A percentile compares a stretch with the other conserved stretches of the same genome.
Evolutionary conservation across 202 grass and related monocot genomes (phyloP).

Genomic region (Setaria viridis): DNA sequence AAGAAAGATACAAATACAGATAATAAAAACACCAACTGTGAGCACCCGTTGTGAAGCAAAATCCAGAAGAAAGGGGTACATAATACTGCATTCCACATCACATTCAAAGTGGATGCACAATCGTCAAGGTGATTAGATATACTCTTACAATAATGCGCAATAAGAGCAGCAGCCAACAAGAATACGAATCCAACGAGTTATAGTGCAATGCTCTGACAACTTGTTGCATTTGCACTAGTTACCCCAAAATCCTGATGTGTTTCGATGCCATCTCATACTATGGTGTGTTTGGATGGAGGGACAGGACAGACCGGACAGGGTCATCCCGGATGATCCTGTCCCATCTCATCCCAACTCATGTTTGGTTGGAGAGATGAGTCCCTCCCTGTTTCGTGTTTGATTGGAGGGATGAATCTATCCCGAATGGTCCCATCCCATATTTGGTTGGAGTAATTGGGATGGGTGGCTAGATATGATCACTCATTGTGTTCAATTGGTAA

Average conservation of each 20-base stretch:
- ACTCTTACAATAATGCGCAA: not conserved
- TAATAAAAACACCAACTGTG: not conserved
- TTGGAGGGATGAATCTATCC: no score
- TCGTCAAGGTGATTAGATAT: not conserved
- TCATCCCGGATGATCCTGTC: no score
- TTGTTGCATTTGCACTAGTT: not conserved
- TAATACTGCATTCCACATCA: not conserved
- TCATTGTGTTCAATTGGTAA: no score
- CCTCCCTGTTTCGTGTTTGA: no score
- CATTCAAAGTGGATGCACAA: not conserved
- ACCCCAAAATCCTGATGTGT: not conserved
- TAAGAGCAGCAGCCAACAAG: not conserved
- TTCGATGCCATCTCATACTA: not conserved
- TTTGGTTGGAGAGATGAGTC: no score
- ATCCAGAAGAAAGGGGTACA: not conserved
- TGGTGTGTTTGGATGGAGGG: no score
- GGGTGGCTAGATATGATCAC: no score
- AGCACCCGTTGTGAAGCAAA: not conserved
- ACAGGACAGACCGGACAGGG: no score
- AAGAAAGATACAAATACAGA: not conserved
- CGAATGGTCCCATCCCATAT: no score
- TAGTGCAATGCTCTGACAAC: not conserved
- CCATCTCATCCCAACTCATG: no score
- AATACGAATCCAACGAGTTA: not conserved
- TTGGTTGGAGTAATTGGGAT: no score